These are phyloP conservation scores for Sclerotinia sclerotiorum DNA, from an alignment of 2,329 filamentous ascomycete species.

Conservation along the genomic window DNA sequence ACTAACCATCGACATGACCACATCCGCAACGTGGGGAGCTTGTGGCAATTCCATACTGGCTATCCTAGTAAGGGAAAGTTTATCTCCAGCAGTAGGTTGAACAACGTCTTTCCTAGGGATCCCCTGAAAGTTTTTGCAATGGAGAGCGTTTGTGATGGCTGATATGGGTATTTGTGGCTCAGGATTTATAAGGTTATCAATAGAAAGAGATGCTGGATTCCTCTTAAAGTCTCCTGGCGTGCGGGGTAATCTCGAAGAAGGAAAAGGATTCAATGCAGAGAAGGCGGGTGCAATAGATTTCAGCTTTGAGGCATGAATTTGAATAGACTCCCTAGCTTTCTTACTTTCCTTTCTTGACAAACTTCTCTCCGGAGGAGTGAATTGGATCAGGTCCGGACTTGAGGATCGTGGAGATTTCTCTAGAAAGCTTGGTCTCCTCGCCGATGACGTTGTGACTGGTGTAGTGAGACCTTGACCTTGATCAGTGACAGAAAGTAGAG, in stretches of 20 bases:
- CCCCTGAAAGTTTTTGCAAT: background rate
- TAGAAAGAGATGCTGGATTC: background rate
- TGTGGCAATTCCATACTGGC: background rate
- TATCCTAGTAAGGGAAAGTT: background rate
- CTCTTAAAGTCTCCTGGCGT: background rate
- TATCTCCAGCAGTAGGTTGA: background rate
- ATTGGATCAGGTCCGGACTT: constrained; percentile 11
- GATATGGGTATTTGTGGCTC: background rate
- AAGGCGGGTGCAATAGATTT: background rate
- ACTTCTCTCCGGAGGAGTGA: constrained; percentile 6
- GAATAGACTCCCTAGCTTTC: background rate
- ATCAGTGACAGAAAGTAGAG: background rate
- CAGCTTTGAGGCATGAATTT: constrained; percentile 8
- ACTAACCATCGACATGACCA: background rate
- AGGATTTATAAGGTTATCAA: background rate
- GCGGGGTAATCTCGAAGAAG: constrained; percentile 4
- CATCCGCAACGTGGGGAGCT: background rate
- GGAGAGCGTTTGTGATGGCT: background rate
- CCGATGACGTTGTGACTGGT: background rate
- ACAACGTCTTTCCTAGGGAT: background rate
- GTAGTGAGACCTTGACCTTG: background rate
- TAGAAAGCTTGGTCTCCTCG: background rate
- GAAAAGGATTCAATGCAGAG: background rate
- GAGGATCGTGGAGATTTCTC: background rate
- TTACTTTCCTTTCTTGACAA: background rate